Base-by-base conservation (phyloP, 257 asterid genomes). In the Solanum stenotomum region DNA sequence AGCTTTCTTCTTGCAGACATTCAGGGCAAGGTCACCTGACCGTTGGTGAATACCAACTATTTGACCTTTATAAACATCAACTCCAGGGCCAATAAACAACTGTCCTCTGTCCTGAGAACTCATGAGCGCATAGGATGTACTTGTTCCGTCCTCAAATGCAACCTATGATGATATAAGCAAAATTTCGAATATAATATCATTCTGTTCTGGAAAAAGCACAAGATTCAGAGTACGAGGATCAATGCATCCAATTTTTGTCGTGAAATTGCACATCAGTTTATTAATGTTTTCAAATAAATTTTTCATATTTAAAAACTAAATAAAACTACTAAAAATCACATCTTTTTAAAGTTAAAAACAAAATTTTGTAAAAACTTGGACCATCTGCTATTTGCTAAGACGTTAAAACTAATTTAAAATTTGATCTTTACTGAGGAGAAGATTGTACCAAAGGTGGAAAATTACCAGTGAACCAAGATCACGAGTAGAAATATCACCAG, bases 101-200 rank as follows among this genome's bases (percentile, higher is more conserved):
- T 96, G 98, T 3, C 99, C 99, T 90, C 99, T 93, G 1, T 96
- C 99, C 91, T 97, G 99, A 70, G 99, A 93, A 89, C 99, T 95
- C 46, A 95, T 79, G 70, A 97, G 96, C 40, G 99, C 99, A 75
- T 97, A 96, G 20, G 99, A 91, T 78, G 99, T 93, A 76, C 93
- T 93, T 6, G 98, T 94, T 89, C 99, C 99, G 61, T 91, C 98
- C 92, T 97, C 99, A 88, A 94, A 97, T 82, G 99, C 98, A 90
- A 96, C 96, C 99, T 95, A 68, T 70, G 65, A 77, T 33, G 82
- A 71, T 25, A 44, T 8, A 65, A 78, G 6, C 61, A 29, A 33
- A 59, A 85, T 44, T 83, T 1, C 29, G 49, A 37, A 75, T 78
- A 22, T 38, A 27, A 4, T 23, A 65, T 49, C 84, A 76, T 61